phyloP scores from a whole-genome alignment of 2,329 filamentous ascomycete species.

The Colletotrichum endophyticum region DNA sequence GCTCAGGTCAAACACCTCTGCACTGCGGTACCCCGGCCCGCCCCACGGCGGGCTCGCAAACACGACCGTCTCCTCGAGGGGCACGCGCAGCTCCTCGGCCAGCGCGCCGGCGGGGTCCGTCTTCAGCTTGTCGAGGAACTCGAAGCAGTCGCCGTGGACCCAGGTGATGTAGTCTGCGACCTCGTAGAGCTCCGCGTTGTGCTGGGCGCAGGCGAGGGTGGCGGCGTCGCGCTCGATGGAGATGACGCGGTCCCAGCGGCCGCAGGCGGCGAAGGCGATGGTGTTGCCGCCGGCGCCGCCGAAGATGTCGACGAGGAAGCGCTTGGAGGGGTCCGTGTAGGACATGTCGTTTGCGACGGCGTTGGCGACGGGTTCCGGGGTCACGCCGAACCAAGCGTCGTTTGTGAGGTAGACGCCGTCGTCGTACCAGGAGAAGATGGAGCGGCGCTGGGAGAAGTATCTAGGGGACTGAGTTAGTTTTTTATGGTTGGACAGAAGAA shows the following conservation, averaged over 20 bases:
- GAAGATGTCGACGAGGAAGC: conserved; percentile 84
- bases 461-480: conserved; percentile 44
- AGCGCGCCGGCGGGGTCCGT: conserved; percentile 38
- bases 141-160: conserved; percentile 87
- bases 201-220: conserved; percentile 86
- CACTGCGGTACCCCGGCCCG: conserved; percentile 58
- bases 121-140: conserved; percentile 61
- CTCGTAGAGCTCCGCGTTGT: conserved; percentile 88
- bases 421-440: conserved; percentile 87
- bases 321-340: conserved; percentile 58
- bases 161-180: conserved; percentile 78
- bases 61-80: conserved; percentile 47
- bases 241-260: conserved; percentile 82
- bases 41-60: conserved; percentile 68
- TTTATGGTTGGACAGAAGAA: neutral
- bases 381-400: conserved; percentile 96
- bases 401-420: conserved; percentile 90
- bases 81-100: conserved; percentile 43
- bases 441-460: conserved; percentile 90
- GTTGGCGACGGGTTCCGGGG: conserved; percentile 88
- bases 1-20: conserved; percentile 79
- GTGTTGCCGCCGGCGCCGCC: conserved; percentile 91
- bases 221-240: conserved; percentile 85
- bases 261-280: conserved; percentile 88
- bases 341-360: conserved; percentile 78